phyloP scores from a whole-genome alignment of 805 yeast genomes.

The Schwanniomyces yamadae region DNA sequence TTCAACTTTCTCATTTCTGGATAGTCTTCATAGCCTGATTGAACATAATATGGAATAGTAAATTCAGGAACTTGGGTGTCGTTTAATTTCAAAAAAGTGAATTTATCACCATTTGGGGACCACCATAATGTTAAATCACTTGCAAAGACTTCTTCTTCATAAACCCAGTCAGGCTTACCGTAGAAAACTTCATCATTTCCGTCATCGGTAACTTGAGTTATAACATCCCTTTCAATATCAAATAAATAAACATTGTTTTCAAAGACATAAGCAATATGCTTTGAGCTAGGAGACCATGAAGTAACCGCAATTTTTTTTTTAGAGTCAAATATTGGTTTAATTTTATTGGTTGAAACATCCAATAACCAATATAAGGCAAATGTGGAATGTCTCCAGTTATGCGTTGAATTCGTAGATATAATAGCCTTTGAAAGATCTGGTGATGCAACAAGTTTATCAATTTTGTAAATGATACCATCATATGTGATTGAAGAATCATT shows the following conservation, averaged over 20 bases:
- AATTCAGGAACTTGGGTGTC: conserved; percentile 59
- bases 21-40: conserved; percentile 36
- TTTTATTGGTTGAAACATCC: conserved; percentile 43
- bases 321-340: conserved; percentile 19
- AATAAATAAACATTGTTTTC: conserved; percentile 55
- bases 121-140: conserved; percentile 68
- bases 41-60: conserved; percentile 51
- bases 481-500: conserved; percentile 47
- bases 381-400: conserved; percentile 74
- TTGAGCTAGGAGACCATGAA: conserved; percentile 62
- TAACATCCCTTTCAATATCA: conserved; percentile 25
- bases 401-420: conserved; percentile 58
- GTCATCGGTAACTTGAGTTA: conserved; percentile 44
- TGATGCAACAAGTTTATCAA: conserved; percentile 60
- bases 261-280: conserved; percentile 53
- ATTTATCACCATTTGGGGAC: conserved; percentile 59
- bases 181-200: conserved; percentile 55
- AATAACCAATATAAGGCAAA: conserved; percentile 61
- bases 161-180: conserved; percentile 82
- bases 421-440: conserved; percentile 63
- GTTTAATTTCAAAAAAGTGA: conserved; percentile 56
- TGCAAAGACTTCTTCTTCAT: conserved; percentile 74
- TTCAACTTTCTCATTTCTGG: conserved; percentile 47
- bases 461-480: conserved; percentile 39
- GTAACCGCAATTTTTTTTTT: conserved; percentile 46